Evolutionary conservation across 768 basidiomycete species (phyloP).

Genomic region (Hericium coralloides): DNA sequence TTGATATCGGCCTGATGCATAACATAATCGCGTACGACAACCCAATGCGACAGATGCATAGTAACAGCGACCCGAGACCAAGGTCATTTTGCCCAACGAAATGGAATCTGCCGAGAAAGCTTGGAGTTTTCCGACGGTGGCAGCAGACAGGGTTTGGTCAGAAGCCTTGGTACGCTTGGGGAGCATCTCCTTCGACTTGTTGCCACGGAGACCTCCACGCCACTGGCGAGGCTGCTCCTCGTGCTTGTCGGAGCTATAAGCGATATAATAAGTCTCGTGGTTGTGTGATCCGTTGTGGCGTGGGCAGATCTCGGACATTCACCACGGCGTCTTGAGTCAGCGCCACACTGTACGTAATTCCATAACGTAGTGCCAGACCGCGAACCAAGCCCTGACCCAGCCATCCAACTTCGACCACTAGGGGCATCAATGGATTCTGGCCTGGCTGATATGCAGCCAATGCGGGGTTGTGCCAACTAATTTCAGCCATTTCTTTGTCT

Average conservation of each 20-base stretch:
- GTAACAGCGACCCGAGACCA: neutral
- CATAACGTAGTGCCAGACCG: too few relatives aligned
- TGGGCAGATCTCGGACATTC: too few relatives aligned
- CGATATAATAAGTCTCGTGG: neutral
- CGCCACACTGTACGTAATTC: too few relatives aligned
- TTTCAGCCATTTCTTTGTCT: too few relatives aligned
- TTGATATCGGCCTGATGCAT: neutral
- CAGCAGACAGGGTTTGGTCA: slow-evolving; percentile 54
- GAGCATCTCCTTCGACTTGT: slow-evolving; percentile 91
- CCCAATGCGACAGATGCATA: neutral
- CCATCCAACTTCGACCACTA: too few relatives aligned
- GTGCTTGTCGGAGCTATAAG: slow-evolving; percentile 75
- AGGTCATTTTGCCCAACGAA: neutral
- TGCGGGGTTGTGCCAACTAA: too few relatives aligned
- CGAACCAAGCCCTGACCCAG: too few relatives aligned
- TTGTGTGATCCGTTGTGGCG: too few relatives aligned
- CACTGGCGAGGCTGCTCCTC: slow-evolving; percentile 87
- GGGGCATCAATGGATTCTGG: too few relatives aligned
- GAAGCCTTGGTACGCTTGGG: slow-evolving; percentile 90
- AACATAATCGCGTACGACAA: neutral
- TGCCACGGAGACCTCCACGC: slow-evolving; percentile 94
- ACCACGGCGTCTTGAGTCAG: too few relatives aligned
- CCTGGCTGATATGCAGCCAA: too few relatives aligned
- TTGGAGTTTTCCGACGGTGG: slow-evolving; percentile 59
- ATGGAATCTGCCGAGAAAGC: neutral